Evolutionary conservation across 192 early-diverging fungal species (phyloP).

Genomic region (Coemansia sp.): DNA sequence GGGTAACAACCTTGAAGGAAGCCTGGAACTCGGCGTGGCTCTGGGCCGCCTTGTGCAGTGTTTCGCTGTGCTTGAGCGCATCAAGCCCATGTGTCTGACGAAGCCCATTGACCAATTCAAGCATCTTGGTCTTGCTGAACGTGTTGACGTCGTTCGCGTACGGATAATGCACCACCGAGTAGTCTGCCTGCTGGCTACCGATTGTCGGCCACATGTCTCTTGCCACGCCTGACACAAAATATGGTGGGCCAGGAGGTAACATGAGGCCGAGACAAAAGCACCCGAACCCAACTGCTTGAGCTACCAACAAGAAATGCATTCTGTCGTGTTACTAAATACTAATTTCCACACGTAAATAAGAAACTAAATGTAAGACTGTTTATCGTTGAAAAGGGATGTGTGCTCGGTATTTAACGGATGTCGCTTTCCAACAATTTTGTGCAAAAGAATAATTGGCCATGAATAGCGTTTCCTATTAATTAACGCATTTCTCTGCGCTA

Average conservation of each 20-base stretch:
- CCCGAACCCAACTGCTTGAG: neutral
- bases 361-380: too few relatives aligned
- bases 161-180: slow-evolving; percentile 27
- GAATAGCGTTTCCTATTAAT: neutral
- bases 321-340: neutral
- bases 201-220: slow-evolving; percentile 11
- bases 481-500: neutral
- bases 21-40: slow-evolving; percentile 39
- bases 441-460: too few relatives aligned
- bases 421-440: too few relatives aligned
- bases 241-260: neutral
- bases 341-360: too few relatives aligned
- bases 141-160: slow-evolving; percentile 14
- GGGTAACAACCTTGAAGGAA: slow-evolving; percentile 29
- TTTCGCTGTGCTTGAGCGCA: slow-evolving; percentile 28
- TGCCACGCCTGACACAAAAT: neutral
- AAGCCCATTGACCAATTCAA: slow-evolving; percentile 41
- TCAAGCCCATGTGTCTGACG: slow-evolving; percentile 13
- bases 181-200: slow-evolving; percentile 7
- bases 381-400: too few relatives aligned
- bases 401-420: too few relatives aligned
- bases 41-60: slow-evolving; percentile 26
- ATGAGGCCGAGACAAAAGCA: neutral
- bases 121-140: slow-evolving; percentile 39
- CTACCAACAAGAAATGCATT: neutral